phyloP scores from a whole-genome alignment of 116 monocot species.

The Zostera marina region DNA sequence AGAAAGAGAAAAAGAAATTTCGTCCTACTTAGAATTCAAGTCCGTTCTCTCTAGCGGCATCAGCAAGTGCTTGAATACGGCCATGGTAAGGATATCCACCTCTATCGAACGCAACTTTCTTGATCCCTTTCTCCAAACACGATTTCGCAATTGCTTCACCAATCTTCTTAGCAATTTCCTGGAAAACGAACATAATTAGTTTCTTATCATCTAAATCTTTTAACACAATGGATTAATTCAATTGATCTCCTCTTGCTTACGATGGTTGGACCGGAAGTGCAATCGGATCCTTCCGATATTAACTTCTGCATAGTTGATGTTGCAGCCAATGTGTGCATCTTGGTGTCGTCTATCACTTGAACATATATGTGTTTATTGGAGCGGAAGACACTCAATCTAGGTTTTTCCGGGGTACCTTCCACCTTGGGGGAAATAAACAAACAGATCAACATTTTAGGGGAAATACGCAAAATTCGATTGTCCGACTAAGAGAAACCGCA shows the following conservation, averaged over 20 bases:
- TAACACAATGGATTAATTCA: too few relatives aligned
- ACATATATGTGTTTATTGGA: constrained; percentile 88
- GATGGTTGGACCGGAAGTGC: constrained; percentile 62
- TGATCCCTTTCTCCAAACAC: constrained; percentile 87
- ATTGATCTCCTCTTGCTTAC: too few relatives aligned
- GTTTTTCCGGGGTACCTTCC: constrained; percentile 78
- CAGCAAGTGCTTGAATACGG: constrained; percentile 62
- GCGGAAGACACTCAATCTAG: constrained; percentile 72
- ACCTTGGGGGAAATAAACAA: constrained; percentile 46
- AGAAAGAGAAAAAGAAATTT: too few relatives aligned
- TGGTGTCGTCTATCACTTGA: constrained; percentile 86
- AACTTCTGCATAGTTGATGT: constrained; percentile 90
- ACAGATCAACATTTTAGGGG: not conserved
- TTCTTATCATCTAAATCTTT: too few relatives aligned
- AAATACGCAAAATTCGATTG: not conserved
- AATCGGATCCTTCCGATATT: constrained; percentile 42
- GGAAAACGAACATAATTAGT: not conserved
- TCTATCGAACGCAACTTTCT: constrained; percentile 69
- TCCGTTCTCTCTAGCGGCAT: constrained; percentile 37
- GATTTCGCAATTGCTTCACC: constrained; percentile 88
- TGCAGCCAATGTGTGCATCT: constrained; percentile 78
- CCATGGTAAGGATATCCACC: constrained; percentile 89
- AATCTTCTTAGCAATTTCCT: constrained; percentile 86
- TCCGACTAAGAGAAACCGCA: not conserved
- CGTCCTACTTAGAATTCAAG: constrained; percentile 34